These are phyloP conservation scores for Mycoemilia scoparia DNA, from an alignment of 192 early-diverging fungal genomes.

Conservation along the genomic window DNA sequence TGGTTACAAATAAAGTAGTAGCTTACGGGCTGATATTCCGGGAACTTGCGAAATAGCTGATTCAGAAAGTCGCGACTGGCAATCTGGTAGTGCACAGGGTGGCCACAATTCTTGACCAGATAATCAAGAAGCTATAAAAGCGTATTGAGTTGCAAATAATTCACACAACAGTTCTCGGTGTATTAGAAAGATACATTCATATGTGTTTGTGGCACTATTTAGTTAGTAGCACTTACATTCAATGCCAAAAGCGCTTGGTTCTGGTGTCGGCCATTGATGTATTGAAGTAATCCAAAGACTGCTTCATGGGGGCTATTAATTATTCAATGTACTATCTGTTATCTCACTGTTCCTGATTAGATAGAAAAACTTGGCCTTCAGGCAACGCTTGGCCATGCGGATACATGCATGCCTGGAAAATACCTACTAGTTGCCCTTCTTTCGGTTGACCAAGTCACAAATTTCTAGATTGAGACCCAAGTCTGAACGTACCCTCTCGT, in stretches of 20 bases:
- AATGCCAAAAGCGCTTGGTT: conserved; percentile 21
- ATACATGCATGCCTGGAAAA: conserved; percentile 13
- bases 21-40: conserved; percentile 62
- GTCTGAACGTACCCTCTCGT: conserved; percentile 53
- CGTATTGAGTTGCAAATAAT: no score
- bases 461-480: conserved; percentile 84
- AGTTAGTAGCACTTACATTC: no score
- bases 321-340: no score
- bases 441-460: conserved; percentile 83
- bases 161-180: no score
- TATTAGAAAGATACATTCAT: no score
- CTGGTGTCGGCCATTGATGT: conserved; percentile 27
- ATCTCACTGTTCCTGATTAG: no score
- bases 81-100: conserved; percentile 91
- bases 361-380: no score
- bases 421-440: conserved; percentile 69
- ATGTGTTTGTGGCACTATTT: no score
- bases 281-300: conserved; percentile 17
- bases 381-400: conserved; percentile 4
- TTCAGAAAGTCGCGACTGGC: conserved; percentile 94
- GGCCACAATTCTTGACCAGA: conserved; percentile 97
- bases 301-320: conserved; percentile 32
- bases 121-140: conserved; percentile 93
- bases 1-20: no score
- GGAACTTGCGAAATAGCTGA: conserved; percentile 83